Evolutionary conservation across 768 basidiomycete genomes (phyloP), one percentile per base, ranked within the genome.

Genomic region (Gyrodon lividus): DNA sequence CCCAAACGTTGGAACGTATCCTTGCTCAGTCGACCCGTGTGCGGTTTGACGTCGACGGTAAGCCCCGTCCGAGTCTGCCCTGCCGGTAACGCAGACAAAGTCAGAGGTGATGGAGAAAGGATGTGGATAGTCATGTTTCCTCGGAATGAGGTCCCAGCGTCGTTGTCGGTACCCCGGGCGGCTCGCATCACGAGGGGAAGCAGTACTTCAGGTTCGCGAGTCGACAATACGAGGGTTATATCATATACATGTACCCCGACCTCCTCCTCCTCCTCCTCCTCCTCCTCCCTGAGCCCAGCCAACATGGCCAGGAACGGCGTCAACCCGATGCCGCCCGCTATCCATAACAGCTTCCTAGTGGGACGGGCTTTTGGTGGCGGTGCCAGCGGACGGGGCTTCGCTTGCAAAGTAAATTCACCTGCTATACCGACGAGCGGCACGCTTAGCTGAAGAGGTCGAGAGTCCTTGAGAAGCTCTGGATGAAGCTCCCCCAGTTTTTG

Each of bases 221-320:
- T 80, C 0, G 83, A 76, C 2, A 85, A 56, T 0, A 77, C 57
- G 19, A 85, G 68, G 0, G 66, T 59, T 34, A 86, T 72, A 50
- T 81, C 72, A 23, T 63, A 59, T 24, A 5, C 9, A 10, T n/a
- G 31, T 10, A 4, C 12, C 2, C n/a, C 8, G 2, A n/a, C 38
- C 3, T 35, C 42, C 19, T 30, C 38, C 34, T 30, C 38, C 34
- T 47, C 46, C 23, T 43, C 34, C 4, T 28, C 24, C n/a, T 17
- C 54, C 39, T 38, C 46, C 24, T 31, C 14, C 46, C 26, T 23
- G 55, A 59, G 24, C 47, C 61, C 24, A 46, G 48, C 43, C 4
- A 84, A 66, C 82, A 85, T 81, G 28, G 76, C 77, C 26, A 87
- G 62, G 66, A 83, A 87, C 0, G 83, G 84, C 14, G 84, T 86